Percentiles rank a stretch among this genome's conserved stretches.
Evolutionary conservation across 345 rosid species (phyloP).

Genomic region (Linum trigynum): DNA sequence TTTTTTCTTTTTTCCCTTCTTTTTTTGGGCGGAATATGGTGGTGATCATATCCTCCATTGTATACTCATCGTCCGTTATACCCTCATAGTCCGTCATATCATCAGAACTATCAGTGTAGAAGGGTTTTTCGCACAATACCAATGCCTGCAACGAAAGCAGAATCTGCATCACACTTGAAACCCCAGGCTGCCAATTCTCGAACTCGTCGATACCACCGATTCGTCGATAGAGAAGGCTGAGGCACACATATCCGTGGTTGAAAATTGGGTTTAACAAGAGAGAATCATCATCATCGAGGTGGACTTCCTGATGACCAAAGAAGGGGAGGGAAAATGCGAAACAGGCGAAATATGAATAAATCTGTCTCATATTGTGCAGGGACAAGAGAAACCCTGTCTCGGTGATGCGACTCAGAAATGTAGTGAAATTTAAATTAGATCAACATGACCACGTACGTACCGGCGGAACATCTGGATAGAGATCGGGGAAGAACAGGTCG

Average conservation of each 20-base stretch:
- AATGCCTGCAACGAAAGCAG: conserved; percentile 88
- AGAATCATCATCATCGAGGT: conserved; percentile 64
- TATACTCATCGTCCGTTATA: too few species aligned
- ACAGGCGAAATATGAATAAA: conserved; percentile 1
- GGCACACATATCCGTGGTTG: conserved; percentile 82
- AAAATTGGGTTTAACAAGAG: conserved; percentile 84
- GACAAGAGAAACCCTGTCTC: too few species aligned
- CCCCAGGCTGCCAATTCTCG: conserved; percentile 79
- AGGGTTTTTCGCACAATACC: conserved; percentile 75
- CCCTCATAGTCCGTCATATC: too few species aligned
- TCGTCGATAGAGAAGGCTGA: conserved; percentile 73
- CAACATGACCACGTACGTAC: conserved; percentile 27
- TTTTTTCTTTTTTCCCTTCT: too few species aligned
- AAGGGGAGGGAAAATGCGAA: not conserved
- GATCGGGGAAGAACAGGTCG: conserved; percentile 69
- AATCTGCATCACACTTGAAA: conserved; percentile 79
- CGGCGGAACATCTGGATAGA: conserved; percentile 70
- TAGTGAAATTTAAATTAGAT: too few species aligned
- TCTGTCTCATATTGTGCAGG: too few species aligned
- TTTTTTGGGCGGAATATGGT: too few species aligned
- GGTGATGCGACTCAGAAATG: too few species aligned
- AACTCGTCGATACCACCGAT: conserved; percentile 50
- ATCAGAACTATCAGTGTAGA: not conserved
- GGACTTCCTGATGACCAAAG: conserved; percentile 38
- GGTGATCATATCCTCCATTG: too few species aligned